Evolutionary conservation across 768 basidiomycete species (phyloP).

Genomic region (Tephrocybe sp.): DNA sequence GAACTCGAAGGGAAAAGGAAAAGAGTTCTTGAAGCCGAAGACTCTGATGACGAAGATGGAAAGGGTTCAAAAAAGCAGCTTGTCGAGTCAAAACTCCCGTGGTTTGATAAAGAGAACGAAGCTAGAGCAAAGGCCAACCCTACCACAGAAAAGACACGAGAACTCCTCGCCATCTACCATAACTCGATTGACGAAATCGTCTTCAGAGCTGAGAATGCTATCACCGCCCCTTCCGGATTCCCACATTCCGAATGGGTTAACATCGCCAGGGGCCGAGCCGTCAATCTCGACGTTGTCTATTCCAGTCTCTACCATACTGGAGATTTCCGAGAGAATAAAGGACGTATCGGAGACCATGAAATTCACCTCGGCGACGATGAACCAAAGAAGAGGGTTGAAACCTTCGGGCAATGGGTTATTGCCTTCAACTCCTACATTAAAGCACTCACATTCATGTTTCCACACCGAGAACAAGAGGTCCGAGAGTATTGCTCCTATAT

Average conservation of each 20-base stretch:
- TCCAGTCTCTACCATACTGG: slow-evolving; percentile 15
- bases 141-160: neutral
- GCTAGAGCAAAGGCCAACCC: too few species aligned
- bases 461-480: slow-evolving; percentile 22
- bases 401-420: too few species aligned
- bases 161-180: neutral
- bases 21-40: neutral
- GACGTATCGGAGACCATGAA: too few species aligned
- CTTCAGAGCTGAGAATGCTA: neutral
- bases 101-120: neutral
- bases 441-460: slow-evolving; percentile 23
- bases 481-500: slow-evolving; percentile 22
- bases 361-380: too few species aligned
- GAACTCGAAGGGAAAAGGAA: neutral
- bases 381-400: too few species aligned
- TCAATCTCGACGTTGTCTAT: too few species aligned
- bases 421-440: too few species aligned
- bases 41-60: neutral
- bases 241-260: slow-evolving; percentile 6
- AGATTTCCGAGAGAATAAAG: slow-evolving; percentile 16
- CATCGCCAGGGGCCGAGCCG: neutral
- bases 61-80: neutral
- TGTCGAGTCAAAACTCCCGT: neutral
- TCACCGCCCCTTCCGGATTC: too few species aligned
- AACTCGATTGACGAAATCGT: neutral